Percentiles rank a stretch among this genome's conserved stretches.
These are phyloP conservation scores for Suhomyces terraborum DNA, from an alignment of 1,139 yeast genomes.

Conservation along the genomic window DNA sequence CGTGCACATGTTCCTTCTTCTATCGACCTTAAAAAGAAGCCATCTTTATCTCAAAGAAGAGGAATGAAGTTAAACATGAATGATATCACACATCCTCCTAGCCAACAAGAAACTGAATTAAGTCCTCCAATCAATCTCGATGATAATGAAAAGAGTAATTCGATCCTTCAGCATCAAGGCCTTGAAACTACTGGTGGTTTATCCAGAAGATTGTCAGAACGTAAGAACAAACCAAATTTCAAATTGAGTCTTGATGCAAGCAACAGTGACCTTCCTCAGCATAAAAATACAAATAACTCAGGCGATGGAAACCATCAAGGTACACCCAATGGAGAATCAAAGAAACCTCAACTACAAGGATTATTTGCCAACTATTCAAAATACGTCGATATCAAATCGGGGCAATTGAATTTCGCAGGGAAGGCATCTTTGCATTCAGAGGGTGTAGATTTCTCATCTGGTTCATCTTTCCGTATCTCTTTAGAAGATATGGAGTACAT, in stretches of 20 bases:
- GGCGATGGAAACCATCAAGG: background rate
- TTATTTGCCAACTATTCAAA: conserved; percentile 81
- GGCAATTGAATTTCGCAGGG: conserved; percentile 88
- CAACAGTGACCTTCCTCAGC: conserved; percentile 18
- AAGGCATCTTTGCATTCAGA: conserved; percentile 89
- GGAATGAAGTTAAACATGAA: conserved; percentile 53
- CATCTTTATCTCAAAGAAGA: conserved; percentile 60
- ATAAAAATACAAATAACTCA: conserved; percentile 6
- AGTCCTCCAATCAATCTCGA: conserved; percentile 12
- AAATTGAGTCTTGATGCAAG: conserved; percentile 34
- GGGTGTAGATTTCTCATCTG: conserved; percentile 89
- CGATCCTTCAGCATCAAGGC: conserved; percentile 7
- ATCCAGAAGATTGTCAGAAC: conserved; percentile 39
- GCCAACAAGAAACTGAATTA: conserved; percentile 1
- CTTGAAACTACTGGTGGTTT: conserved; percentile 37
- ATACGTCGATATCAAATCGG: conserved; percentile 88
- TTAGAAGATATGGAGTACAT: conserved; percentile 81
- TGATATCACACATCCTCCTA: conserved; percentile 24
- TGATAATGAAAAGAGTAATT: background rate
- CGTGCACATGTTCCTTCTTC: background rate
- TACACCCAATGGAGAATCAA: conserved; percentile 4
- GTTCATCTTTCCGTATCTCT: conserved; percentile 83
- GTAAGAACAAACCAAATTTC: conserved; percentile 43
- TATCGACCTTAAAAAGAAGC: conserved; percentile 38
- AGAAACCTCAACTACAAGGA: conserved; percentile 45